Conservation (phyloP, 2,329 filamentous ascomycete genomes). For the Aschersonia sp. region DNA sequence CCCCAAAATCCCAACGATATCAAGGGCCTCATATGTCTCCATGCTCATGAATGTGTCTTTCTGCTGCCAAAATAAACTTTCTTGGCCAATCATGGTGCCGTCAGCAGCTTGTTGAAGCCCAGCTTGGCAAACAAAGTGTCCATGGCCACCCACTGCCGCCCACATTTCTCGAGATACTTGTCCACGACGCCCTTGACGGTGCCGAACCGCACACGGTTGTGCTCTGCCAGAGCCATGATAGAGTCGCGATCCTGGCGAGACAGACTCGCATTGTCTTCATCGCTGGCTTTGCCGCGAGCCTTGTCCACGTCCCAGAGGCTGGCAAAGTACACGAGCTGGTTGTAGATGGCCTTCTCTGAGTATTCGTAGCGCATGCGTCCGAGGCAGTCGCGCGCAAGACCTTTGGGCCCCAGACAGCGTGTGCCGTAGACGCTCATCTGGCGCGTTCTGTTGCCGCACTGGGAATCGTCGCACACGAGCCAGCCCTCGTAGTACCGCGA, state of each 20-base stretch:
- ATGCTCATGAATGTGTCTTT: too few relatives aligned
- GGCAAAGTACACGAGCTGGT: constrained; percentile 81
- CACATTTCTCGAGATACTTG: constrained; percentile 76
- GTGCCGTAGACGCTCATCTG: constrained; percentile 90
- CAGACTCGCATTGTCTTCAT: constrained; percentile 30
- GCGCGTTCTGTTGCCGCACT: constrained; percentile 74
- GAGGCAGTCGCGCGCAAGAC: constrained; percentile 68
- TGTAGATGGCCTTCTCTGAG: constrained; percentile 81
- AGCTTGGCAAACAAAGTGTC: constrained; percentile 66
- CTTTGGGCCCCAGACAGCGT: constrained; percentile 75
- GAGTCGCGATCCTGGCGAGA: constrained; percentile 44
- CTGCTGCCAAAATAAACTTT: too few relatives aligned
- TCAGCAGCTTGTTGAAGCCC: constrained; percentile 30
- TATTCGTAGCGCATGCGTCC: constrained; percentile 84
- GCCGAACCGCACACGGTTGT: constrained; percentile 67
- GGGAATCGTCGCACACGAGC: constrained; percentile 78
- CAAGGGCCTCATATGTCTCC: too few relatives aligned
- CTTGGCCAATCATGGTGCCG: background rate
- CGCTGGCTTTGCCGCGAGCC: constrained; percentile 39
- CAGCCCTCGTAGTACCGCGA: constrained; percentile 84
- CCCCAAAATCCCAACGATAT: too few relatives aligned
- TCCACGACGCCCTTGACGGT: constrained; percentile 68
- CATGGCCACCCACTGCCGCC: constrained; percentile 88
- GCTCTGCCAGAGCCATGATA: constrained; percentile 58
- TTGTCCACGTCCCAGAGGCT: constrained; percentile 83